These are phyloP conservation scores for Albifimbria verrucaria DNA, from an alignment of 2,329 filamentous ascomycete species.

Conservation along the genomic window DNA sequence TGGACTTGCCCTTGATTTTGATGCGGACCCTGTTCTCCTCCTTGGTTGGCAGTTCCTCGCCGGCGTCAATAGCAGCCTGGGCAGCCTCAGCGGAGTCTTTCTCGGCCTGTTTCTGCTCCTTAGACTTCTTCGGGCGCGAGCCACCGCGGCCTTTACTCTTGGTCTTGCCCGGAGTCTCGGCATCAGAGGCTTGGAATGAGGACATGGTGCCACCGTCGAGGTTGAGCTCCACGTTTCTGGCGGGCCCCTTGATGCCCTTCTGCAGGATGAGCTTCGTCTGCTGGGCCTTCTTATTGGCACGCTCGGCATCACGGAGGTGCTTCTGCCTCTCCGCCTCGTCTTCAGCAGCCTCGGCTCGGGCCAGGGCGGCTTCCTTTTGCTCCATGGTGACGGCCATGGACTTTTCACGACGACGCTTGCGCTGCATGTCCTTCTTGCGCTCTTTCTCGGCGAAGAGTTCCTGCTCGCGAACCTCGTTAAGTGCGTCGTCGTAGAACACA, in stretches of 20 bases:
- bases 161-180: slow-evolving; percentile 44
- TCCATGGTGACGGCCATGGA: slow-evolving; percentile 92
- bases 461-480: slow-evolving; percentile 82
- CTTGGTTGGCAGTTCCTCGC: slow-evolving; percentile 63
- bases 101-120: slow-evolving; percentile 77
- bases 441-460: slow-evolving; percentile 95
- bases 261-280: slow-evolving; percentile 85
- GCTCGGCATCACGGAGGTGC: slow-evolving; percentile 80
- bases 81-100: slow-evolving; percentile 82
- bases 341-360: slow-evolving; percentile 71
- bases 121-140: slow-evolving; percentile 84
- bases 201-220: slow-evolving; percentile 83
- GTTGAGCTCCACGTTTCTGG: slow-evolving; percentile 69
- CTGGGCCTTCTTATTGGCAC: slow-evolving; percentile 88
- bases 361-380: slow-evolving; percentile 78
- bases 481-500: slow-evolving; percentile 74
- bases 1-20: slow-evolving; percentile 55
- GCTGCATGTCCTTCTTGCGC: slow-evolving; percentile 99
- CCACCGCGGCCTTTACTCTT: slow-evolving; percentile 55
- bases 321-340: slow-evolving; percentile 81
- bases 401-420: slow-evolving; percentile 92
- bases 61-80: slow-evolving; percentile 77
- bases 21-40: slow-evolving; percentile 61
- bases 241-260: slow-evolving; percentile 78
- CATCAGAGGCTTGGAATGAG: slow-evolving; percentile 70